Base-by-base conservation (phyloP, 176 grass and related monocot genomes). In the Carex parvula region DNA sequence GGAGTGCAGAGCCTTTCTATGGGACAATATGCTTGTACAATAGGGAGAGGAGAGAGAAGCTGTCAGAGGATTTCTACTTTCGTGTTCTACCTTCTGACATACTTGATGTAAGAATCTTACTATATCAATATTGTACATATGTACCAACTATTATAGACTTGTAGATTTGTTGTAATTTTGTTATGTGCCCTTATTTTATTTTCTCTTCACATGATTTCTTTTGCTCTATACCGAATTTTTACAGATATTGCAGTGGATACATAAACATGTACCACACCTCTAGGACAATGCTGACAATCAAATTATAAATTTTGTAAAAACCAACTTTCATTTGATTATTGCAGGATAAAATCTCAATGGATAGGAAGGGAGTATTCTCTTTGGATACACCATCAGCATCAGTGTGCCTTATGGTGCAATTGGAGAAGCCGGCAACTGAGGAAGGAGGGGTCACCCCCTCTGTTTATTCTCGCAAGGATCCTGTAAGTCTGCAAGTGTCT, bases 11-110 rank as follows among this genome's bases (percentile, higher is more conserved):
- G 59, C 96, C 93, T 68, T 99, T 99, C 83, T 92, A 81, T 53
- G 96, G 96, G 58, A 99, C 96, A 60, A 99, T 99, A 84, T 95
- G 96, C 89, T 92, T 99, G 90, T 99, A 99, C 88, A 99, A 95
- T 84, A 93, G 78, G 85, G 96, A 99, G 81, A 94, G 87, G 88
- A 95, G 93, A 82, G 96, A 99, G 86, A 99, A 94, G 82, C 70
- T 99, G 73, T 99, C 93, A 15, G 96, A 99, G 70, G 93, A 99
- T 83, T 99, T 93, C 84, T 92, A 89, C 81, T 95, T 95, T 78
- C 83, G 86, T 84, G 78, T 99, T 88, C 90, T 92, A 70, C 96
- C 93, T 73, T 84, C 90, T 60, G 95, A 97, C 53, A 85, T 89
- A 55, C 92, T 89, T 84, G 90, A 94, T 92, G 96, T 99, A 99